phyloP scores from a whole-genome alignment of 768 basidiomycete genomes.

The Saitozyma podzolica region DNA sequence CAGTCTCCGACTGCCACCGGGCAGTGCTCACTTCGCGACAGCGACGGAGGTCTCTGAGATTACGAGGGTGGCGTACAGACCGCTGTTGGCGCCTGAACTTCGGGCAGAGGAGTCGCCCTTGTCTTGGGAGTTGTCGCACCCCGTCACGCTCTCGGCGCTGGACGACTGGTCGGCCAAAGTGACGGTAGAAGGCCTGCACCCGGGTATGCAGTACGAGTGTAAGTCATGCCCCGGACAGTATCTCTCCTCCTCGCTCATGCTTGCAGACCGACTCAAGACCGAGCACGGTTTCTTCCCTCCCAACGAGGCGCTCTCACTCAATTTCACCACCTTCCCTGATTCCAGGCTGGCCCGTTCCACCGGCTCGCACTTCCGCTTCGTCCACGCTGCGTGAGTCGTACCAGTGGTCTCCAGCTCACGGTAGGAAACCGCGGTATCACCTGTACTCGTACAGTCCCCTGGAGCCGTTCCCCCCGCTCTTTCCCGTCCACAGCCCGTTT shows the following conservation, averaged over 20 bases:
- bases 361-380: constrained; percentile 15
- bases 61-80: constrained; percentile 9
- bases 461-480: constrained; percentile 10
- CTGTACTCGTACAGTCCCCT: constrained; percentile 9
- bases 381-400: constrained; percentile 19
- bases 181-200: constrained; percentile 6
- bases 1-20: constrained; percentile 12
- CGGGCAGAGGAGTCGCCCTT: constrained; percentile 5
- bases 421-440: constrained; percentile 7
- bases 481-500: constrained; percentile 12
- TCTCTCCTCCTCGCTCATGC: neutral
- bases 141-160: constrained; percentile 1
- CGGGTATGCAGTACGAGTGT: constrained; percentile 21
- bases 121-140: constrained; percentile 13
- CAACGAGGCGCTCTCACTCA: constrained; percentile 2
- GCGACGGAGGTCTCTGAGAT: neutral
- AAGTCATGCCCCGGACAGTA: neutral
- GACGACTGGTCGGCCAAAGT: constrained; percentile 15
- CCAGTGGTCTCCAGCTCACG: neutral
- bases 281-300: constrained; percentile 6
- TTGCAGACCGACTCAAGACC: constrained; percentile 6
- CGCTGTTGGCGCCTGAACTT: constrained; percentile 1
- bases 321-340: constrained; percentile 25
- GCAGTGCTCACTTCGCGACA: neutral
- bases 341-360: neutral